A percentile compares a stretch with the other conserved stretches of the same genome.
These are phyloP conservation scores for Saccharomycopsis phalli DNA, from an alignment of 1,139 yeast species.

Conservation along the genomic window DNA sequence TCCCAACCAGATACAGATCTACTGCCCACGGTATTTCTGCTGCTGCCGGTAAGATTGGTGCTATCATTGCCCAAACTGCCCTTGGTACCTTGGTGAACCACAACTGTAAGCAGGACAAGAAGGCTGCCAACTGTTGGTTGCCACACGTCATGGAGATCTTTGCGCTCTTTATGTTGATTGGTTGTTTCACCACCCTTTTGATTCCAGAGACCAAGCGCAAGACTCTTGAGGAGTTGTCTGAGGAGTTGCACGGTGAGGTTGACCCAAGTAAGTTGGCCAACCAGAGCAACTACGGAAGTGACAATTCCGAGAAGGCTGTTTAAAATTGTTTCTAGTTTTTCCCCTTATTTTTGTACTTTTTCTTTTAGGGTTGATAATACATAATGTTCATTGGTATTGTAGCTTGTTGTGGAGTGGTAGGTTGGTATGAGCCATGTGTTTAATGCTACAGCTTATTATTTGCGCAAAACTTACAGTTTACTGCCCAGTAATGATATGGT, in stretches of 20 bases:
- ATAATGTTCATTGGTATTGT: neutral
- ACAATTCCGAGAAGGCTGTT: slow-evolving; percentile 20
- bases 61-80: slow-evolving; percentile 89
- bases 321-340: slow-evolving; percentile 2
- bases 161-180: slow-evolving; percentile 82
- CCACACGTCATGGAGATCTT: slow-evolving; percentile 90
- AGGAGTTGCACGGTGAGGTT: slow-evolving; percentile 70
- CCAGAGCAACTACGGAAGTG: slow-evolving; percentile 14
- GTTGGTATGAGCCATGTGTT: too few species aligned
- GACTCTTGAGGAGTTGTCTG: slow-evolving; percentile 75
- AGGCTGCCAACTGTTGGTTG: slow-evolving; percentile 70
- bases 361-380: neutral
- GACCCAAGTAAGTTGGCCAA: slow-evolving; percentile 22
- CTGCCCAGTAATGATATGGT: too few species aligned
- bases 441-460: too few species aligned
- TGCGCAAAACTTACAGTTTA: too few species aligned
- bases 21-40: slow-evolving; percentile 98
- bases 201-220: slow-evolving; percentile 87
- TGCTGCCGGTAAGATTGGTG: slow-evolving; percentile 93
- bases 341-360: too few species aligned
- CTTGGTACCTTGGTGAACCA: slow-evolving; percentile 78
- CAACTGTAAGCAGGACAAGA: slow-evolving; percentile 52
- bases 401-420: too few species aligned
- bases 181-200: slow-evolving; percentile 53
- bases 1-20: slow-evolving; percentile 97